Conservation (phyloP, 2,329 filamentous ascomycete genomes). For the Rhinocladiella similis region DNA sequence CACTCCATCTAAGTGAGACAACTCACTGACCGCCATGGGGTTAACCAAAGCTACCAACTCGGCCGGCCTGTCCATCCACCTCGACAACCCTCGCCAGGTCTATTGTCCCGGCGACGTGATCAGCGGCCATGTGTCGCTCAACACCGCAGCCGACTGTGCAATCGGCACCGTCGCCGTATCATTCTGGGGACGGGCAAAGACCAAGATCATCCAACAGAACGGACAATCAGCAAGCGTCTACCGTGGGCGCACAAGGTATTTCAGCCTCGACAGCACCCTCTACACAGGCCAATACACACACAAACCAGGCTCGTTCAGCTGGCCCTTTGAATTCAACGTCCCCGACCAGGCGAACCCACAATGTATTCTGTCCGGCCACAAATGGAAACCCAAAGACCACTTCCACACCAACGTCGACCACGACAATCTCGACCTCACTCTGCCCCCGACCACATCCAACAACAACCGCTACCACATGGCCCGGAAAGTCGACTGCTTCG, state of each 20-base stretch:
- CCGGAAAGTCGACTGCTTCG: slow-evolving; percentile 18
- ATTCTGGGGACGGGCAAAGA: slow-evolving; percentile 27
- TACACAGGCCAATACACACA: slow-evolving; percentile 28
- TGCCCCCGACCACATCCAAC: slow-evolving; percentile 23
- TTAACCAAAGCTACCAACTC: slow-evolving; percentile 21
- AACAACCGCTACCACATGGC: slow-evolving; percentile 19
- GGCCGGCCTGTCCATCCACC: slow-evolving; percentile 22
- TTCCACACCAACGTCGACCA: slow-evolving; percentile 15
- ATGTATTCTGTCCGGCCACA: slow-evolving; percentile 15
- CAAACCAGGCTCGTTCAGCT: slow-evolving; percentile 24
- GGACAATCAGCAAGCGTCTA: slow-evolving; percentile 20
- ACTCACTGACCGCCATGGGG: slow-evolving; percentile 7
- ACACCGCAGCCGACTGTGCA: slow-evolving; percentile 21
- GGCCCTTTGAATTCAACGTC: slow-evolving; percentile 24
- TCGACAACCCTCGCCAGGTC: slow-evolving; percentile 11
- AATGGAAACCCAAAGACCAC: slow-evolving; percentile 24
- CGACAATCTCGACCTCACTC: slow-evolving; percentile 16
- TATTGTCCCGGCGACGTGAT: slow-evolving; percentile 25
- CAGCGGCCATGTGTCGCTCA: slow-evolving; percentile 20
- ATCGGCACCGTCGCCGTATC: slow-evolving; percentile 22
- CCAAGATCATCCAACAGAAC: slow-evolving; percentile 23
- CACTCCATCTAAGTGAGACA: neutral
- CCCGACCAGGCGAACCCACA: slow-evolving; percentile 20
- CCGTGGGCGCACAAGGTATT: slow-evolving; percentile 22
- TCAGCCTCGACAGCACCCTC: slow-evolving; percentile 19